Evolutionary conservation across 208 protist genomes (phyloP), one percentile per base, ranked within the genome.

Genomic region (Trypanosoma brucei): DNA sequence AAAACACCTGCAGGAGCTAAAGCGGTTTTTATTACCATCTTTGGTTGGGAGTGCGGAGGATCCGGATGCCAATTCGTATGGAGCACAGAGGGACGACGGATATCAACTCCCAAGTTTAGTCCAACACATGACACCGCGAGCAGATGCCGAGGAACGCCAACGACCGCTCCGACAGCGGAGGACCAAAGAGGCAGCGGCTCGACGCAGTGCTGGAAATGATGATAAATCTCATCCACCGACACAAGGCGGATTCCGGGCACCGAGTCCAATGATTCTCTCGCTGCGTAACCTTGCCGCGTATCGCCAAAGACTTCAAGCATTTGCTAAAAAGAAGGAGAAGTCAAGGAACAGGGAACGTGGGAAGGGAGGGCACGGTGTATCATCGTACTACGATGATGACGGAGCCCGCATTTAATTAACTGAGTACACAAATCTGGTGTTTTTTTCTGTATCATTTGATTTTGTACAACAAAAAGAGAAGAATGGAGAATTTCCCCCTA

Each of bases 191-290:
- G 36, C 34, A 2, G 60, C 53, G 5, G 37, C 53, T 11, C 50
- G 2, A 30, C 49, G 59, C 2, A 58, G 49, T 50, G 55, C 4
- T 11, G 55, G 45, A 2, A 38, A 9, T 3, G 56, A 58, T 34
- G 75, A 81, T 0, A 83, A 85, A 51, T 73, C 68, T 1, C 37
- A 65, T 1, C 66, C 72, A 52, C 71, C 74, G 48, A 62, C 71
- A 7, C 36, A 39, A 22, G 79, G 76, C 14, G 80, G 72, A 9
- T 94, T 89, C 75, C 74, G 76, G 30, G 84, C 88, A 2, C 88
- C 88, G 8, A 89, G 83, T 38, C 88, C 88, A 51, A 88, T 94
- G 82, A 86, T 94, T 70, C 68, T 94, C 50, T 94, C 84, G 9
- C 81, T 91, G 64, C 88, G 88, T 57, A 86, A 87, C 71, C 86